Conservation (phyloP, 1,139 yeast species). For the Saccharomyces hybrid region DNA sequence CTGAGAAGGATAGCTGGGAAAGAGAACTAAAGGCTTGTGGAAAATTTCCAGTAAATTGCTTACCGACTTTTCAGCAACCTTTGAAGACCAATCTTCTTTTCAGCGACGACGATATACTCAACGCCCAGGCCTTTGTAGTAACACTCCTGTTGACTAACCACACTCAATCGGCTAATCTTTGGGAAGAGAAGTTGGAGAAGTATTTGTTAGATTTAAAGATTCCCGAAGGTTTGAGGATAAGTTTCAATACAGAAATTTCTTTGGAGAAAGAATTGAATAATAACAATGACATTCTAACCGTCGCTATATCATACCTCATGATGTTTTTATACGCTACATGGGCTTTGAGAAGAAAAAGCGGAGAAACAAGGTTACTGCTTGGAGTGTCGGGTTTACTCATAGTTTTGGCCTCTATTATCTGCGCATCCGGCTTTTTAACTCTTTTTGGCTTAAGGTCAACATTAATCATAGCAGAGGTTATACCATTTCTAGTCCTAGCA, state of each 20-base stretch:
- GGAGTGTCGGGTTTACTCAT: conserved; percentile 78
- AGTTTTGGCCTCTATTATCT: conserved; percentile 67
- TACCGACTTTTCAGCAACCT: conserved; percentile 90
- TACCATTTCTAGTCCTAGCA: conserved; percentile 89
- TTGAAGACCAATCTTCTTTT: conserved; percentile 63
- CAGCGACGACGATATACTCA: conserved; percentile 51
- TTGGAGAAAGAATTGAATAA: conserved; percentile 75
- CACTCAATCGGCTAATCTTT: conserved; percentile 41
- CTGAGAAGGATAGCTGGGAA: conserved; percentile 50
- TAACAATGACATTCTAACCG: conserved; percentile 67
- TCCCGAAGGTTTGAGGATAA: conserved; percentile 51
- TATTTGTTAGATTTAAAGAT: conserved; percentile 46
- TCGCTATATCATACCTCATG: conserved; percentile 66
- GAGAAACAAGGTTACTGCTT: conserved; percentile 54
- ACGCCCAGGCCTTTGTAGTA: conserved; percentile 64
- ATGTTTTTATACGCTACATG: conserved; percentile 88
- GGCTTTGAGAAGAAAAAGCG: conserved; percentile 45
- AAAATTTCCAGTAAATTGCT: conserved; percentile 78
- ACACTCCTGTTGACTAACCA: conserved; percentile 59
- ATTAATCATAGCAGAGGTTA: conserved; percentile 88
- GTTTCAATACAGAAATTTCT: conserved; percentile 77
- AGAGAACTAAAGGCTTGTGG: conserved; percentile 52
- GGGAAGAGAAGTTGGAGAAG: conserved; percentile 58
- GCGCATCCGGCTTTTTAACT: conserved; percentile 80
- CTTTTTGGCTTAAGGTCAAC: conserved; percentile 73